Evolutionary conservation across 2,329 filamentous ascomycete species (phyloP).

Genomic region (Rhynchosporium secalis): DNA sequence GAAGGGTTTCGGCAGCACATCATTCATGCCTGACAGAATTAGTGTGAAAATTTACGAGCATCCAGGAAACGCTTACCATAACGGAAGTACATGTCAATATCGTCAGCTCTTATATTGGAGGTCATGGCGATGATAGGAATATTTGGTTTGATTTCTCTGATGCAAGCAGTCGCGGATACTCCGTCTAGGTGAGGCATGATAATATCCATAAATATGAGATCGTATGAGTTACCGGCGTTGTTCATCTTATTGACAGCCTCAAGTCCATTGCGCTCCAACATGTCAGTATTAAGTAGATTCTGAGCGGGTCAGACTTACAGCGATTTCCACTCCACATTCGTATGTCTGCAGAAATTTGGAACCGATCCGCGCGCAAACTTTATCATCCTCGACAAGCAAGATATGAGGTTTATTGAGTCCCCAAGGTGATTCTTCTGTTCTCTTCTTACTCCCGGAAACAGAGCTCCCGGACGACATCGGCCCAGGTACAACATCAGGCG

Average conservation of each 20-base stretch:
- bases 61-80: constrained; percentile 67
- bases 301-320: constrained; percentile 50
- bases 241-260: constrained; percentile 87
- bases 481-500: constrained; percentile 47
- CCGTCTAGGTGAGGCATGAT: constrained; percentile 97
- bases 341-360: constrained; percentile 66
- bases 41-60: constrained; percentile 25
- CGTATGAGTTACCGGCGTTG: constrained; percentile 51
- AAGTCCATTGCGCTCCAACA: constrained; percentile 71
- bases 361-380: constrained; percentile 66
- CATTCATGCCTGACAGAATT: constrained; percentile 78
- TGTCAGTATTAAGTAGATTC: constrained; percentile 30
- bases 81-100: constrained; percentile 95
- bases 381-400: constrained; percentile 83
- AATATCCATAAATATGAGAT: constrained; percentile 84
- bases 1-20: constrained; percentile 95
- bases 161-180: constrained; percentile 90
- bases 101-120: constrained; percentile 93
- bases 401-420: constrained; percentile 71
- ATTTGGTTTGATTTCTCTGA: constrained; percentile 79
- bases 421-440: constrained; percentile 52
- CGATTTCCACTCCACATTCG: constrained; percentile 66
- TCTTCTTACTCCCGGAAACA: constrained; percentile 41
- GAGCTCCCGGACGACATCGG: constrained; percentile 47
- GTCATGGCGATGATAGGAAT: constrained; percentile 98